phyloP scores from a whole-genome alignment of 1,139 yeast species.

The Kurtzmaniella quercitrusa region DNA sequence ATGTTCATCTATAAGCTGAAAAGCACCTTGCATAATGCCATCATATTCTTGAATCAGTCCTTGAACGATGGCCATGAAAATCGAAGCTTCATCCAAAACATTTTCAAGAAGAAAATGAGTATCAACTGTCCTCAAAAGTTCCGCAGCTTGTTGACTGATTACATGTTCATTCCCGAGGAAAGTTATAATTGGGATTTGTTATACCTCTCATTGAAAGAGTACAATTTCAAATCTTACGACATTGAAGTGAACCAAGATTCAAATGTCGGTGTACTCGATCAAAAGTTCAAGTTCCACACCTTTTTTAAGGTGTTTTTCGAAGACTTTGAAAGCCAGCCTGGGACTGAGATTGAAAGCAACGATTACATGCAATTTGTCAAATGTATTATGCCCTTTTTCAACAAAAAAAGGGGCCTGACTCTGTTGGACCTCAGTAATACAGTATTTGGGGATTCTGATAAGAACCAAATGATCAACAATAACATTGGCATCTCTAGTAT shows the following conservation, averaged over 20 bases:
- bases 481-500: constrained; percentile 41
- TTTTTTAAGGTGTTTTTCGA: constrained; percentile 5
- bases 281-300: constrained; percentile 7
- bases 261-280: constrained; percentile 7
- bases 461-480: constrained; percentile 27
- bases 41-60: constrained; percentile 42
- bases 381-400: constrained; percentile 18
- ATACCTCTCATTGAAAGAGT: constrained; percentile 36
- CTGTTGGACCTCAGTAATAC: not conserved
- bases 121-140: constrained; percentile 43
- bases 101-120: constrained; percentile 41
- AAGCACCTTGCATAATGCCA: constrained; percentile 43
- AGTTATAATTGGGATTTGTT: constrained; percentile 39
- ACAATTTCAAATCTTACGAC: constrained; percentile 17
- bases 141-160: constrained; percentile 40
- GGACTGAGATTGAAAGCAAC: constrained; percentile 1
- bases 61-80: constrained; percentile 19
- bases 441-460: constrained; percentile 4
- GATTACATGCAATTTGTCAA: constrained; percentile 7
- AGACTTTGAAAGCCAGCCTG: constrained; percentile 3
- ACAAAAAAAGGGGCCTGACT: constrained; percentile 9
- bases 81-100: constrained; percentile 20
- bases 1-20: constrained; percentile 33
- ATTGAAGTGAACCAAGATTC: constrained; percentile 11
- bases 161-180: constrained; percentile 34